These are phyloP conservation scores for Phytopythium chamaehyphon DNA, from an alignment of 352 stramenopile genomes.

Conservation along the genomic window DNA sequence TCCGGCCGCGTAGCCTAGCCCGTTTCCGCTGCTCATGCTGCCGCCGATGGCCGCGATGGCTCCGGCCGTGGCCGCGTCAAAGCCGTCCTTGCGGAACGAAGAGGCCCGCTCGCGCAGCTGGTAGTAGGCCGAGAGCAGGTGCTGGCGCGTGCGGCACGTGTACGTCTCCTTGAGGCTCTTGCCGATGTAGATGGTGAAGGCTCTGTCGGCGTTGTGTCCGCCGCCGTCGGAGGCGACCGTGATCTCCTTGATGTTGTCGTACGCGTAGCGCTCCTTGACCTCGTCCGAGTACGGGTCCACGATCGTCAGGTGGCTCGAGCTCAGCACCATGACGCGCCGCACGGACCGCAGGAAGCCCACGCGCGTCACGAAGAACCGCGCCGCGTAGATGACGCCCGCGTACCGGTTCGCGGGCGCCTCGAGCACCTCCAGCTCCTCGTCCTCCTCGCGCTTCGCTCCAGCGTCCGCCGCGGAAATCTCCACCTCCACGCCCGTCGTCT, in stretches of 20 bases:
- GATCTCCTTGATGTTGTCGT: constrained; percentile 88
- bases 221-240: constrained; percentile 67
- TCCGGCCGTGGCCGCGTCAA: constrained; percentile 41
- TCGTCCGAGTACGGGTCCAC: constrained; percentile 83
- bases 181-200: constrained; percentile 82
- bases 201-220: constrained; percentile 60
- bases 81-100: constrained; percentile 57
- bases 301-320: constrained; percentile 74
- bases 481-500: constrained; percentile 57
- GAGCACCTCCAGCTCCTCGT: constrained; percentile 40
- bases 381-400: constrained; percentile 78
- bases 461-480: constrained; percentile 22
- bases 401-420: constrained; percentile 64
- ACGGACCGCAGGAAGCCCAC: constrained; percentile 77
- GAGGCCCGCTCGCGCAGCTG: constrained; percentile 76
- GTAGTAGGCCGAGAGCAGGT: constrained; percentile 84
- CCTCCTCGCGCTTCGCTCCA: constrained; percentile 28
- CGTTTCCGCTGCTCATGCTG: constrained; percentile 21
- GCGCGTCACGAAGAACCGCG: constrained; percentile 83
- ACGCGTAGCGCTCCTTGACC: constrained; percentile 83
- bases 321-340: constrained; percentile 79
- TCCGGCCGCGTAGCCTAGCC: constrained; percentile 21
- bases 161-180: constrained; percentile 88
- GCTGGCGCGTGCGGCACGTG: constrained; percentile 76
- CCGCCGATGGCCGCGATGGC: constrained; percentile 34